Conservation (phyloP, 129 eudicot genomes). For the Tagetes patula region DNA sequence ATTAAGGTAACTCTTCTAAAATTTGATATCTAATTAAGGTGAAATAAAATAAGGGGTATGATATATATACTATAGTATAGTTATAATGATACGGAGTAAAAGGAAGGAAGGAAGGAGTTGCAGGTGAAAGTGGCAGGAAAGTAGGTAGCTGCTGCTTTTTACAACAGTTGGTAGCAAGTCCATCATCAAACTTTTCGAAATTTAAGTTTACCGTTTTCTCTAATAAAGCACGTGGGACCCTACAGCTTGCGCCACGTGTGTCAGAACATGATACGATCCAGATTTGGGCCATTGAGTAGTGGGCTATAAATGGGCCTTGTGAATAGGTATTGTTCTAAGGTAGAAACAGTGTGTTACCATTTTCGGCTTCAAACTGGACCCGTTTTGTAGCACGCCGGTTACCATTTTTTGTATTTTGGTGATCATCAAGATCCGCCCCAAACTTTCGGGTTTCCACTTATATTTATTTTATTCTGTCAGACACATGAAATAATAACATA, state of each 20-base stretch:
- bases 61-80: neutral
- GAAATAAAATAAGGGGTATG: too few species aligned
- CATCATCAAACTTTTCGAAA: slow-evolving; percentile 42
- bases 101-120: neutral
- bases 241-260: slow-evolving; percentile 32
- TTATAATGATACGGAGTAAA: neutral
- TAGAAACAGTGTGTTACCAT: slow-evolving; percentile 25
- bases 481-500: slow-evolving; percentile 8
- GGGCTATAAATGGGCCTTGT: slow-evolving; percentile 36
- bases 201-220: slow-evolving; percentile 33
- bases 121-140: slow-evolving; percentile 39
- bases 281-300: slow-evolving; percentile 39
- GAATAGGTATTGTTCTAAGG: slow-evolving; percentile 16
- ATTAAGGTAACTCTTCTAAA: too few species aligned
- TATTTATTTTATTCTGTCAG: slow-evolving; percentile 16
- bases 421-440: slow-evolving; percentile 41
- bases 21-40: too few species aligned
- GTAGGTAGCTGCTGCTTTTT: neutral
- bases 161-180: slow-evolving; percentile 28
- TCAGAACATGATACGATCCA: slow-evolving; percentile 36
- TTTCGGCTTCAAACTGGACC: slow-evolving; percentile 31
- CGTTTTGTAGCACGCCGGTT: slow-evolving; percentile 34
- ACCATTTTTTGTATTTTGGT: slow-evolving; percentile 32
- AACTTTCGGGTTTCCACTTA: slow-evolving; percentile 37
- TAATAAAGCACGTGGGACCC: slow-evolving; percentile 34